Evolutionary conservation across 768 basidiomycete genomes (phyloP).

Genomic region (Amanita subjunquillea): DNA sequence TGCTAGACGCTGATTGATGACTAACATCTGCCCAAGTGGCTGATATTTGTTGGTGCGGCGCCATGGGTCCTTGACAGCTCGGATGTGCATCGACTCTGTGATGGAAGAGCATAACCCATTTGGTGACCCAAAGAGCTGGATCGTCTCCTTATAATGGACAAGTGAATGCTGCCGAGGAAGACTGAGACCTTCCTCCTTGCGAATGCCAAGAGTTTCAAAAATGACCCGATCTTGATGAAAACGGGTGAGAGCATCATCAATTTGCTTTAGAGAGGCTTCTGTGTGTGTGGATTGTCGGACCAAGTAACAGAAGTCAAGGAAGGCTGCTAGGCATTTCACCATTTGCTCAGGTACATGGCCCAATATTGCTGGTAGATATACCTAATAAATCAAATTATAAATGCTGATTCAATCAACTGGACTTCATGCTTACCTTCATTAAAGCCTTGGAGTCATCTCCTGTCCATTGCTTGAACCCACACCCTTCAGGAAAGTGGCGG

Average conservation of each 20-base stretch:
- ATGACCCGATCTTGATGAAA: slow-evolving; percentile 15
- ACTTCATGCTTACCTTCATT: slow-evolving; percentile 18
- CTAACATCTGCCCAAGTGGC: slow-evolving; percentile 17
- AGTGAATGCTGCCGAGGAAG: slow-evolving; percentile 17
- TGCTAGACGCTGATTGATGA: slow-evolving; percentile 6
- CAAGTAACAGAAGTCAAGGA: slow-evolving; percentile 25
- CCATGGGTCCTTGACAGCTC: slow-evolving; percentile 25
- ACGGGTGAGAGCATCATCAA: slow-evolving; percentile 10
- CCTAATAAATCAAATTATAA: slow-evolving; percentile 4
- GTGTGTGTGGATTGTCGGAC: slow-evolving; percentile 14
- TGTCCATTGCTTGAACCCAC: slow-evolving; percentile 15
- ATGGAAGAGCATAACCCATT: slow-evolving; percentile 22
- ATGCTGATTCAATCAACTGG: background rate
- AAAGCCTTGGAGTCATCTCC: slow-evolving; percentile 23
- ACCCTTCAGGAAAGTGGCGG: slow-evolving; percentile 17
- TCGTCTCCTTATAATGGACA: slow-evolving; percentile 10
- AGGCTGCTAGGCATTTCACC: background rate
- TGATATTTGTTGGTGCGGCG: slow-evolving; percentile 19
- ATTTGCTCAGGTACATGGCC: slow-evolving; percentile 7
- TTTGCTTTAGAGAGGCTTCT: slow-evolving; percentile 6
- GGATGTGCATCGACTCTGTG: slow-evolving; percentile 22
- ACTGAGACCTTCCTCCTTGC: slow-evolving; percentile 7
- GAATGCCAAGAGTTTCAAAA: background rate
- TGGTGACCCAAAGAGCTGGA: slow-evolving; percentile 15
- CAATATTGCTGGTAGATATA: slow-evolving; percentile 13